These are phyloP conservation scores for Aspergillus nomiae DNA, from an alignment of 2,329 filamentous ascomycete species.

Conservation along the genomic window DNA sequence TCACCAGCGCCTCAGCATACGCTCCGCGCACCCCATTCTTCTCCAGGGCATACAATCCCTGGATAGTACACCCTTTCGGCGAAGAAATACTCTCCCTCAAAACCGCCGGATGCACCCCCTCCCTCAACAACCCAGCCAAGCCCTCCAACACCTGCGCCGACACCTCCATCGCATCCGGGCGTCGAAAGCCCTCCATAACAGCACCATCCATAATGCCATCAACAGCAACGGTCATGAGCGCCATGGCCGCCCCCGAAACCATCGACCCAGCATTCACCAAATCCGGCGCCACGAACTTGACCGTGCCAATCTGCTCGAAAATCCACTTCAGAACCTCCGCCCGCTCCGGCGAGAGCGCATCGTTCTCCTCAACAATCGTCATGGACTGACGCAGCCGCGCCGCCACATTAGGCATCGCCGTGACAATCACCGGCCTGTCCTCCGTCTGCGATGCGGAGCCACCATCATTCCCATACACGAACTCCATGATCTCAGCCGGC, in stretches of 20 bases:
- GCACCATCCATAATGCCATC: slow-evolving; percentile 64
- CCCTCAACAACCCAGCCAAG: slow-evolving; percentile 58
- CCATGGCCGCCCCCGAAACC: slow-evolving; percentile 63
- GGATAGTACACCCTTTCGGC: slow-evolving; percentile 65
- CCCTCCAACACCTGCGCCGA: slow-evolving; percentile 63
- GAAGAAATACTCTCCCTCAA: slow-evolving; percentile 64
- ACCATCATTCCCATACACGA: slow-evolving; percentile 24
- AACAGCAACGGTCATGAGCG: slow-evolving; percentile 61
- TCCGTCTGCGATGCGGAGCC: no score
- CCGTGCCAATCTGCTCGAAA: slow-evolving; percentile 54
- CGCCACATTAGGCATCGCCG: slow-evolving; percentile 50
- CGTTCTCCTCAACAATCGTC: slow-evolving; percentile 53
- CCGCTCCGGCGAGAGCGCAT: slow-evolving; percentile 45
- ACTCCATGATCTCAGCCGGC: slow-evolving; percentile 32
- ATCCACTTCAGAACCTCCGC: slow-evolving; percentile 41
- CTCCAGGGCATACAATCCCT: slow-evolving; percentile 61
- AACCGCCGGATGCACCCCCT: slow-evolving; percentile 62
- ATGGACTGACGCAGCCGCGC: slow-evolving; percentile 48
- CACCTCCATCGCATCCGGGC: slow-evolving; percentile 63
- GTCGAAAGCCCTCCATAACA: slow-evolving; percentile 63
- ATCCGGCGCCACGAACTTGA: slow-evolving; percentile 53
- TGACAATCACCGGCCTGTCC: slow-evolving; percentile 32
- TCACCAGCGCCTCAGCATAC: slow-evolving; percentile 54
- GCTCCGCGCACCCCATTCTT: slow-evolving; percentile 58
- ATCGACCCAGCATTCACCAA: slow-evolving; percentile 60